Evolutionary conservation across 495 filamentous ascomycete species (phyloP).

Genomic region (Penicillium turbatum): DNA sequence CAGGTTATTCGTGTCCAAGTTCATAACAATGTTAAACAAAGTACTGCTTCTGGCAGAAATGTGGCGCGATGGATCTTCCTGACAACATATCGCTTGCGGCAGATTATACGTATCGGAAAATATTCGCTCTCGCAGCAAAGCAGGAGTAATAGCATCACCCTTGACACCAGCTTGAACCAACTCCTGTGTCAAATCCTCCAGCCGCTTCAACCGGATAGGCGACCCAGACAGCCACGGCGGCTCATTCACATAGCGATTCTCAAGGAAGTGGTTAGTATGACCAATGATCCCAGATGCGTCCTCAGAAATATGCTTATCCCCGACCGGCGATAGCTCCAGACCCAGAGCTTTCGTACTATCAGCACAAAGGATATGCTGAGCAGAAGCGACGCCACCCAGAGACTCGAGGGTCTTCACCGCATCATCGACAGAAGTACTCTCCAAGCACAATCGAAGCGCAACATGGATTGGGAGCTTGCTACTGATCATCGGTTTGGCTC

Average conservation of each 20-base stretch:
- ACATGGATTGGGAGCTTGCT: conserved; percentile 59
- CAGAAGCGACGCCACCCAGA: conserved; percentile 53
- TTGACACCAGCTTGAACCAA: conserved; percentile 23
- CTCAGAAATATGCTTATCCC: conserved; percentile 47
- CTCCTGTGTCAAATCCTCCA: conserved; percentile 35
- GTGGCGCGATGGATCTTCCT: conserved; percentile 21
- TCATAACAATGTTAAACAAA: conserved; percentile 41
- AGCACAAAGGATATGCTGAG: conserved; percentile 58
- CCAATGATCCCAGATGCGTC: conserved; percentile 45
- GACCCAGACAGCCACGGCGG: conserved; percentile 54
- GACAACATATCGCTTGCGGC: conserved; percentile 33
- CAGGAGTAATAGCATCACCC: conserved; percentile 18
- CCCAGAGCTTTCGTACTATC: conserved; percentile 51
- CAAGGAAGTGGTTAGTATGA: conserved; percentile 63
- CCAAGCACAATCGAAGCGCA: conserved; percentile 55
- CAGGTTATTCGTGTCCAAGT: conserved; percentile 20
- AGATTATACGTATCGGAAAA: conserved; percentile 36
- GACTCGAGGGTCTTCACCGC: conserved; percentile 47
- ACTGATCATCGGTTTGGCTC: conserved; percentile 52
- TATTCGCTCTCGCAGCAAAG: conserved; percentile 25
- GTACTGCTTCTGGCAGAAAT: conserved; percentile 19
- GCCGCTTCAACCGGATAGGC: conserved; percentile 42
- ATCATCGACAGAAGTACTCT: conserved; percentile 47
- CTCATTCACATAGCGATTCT: conserved; percentile 45
- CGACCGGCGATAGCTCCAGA: conserved; percentile 54